phyloP scores from a whole-genome alignment of 1,284 basidiomycete species.

The Apiotrichum mycotoxinovorans region DNA sequence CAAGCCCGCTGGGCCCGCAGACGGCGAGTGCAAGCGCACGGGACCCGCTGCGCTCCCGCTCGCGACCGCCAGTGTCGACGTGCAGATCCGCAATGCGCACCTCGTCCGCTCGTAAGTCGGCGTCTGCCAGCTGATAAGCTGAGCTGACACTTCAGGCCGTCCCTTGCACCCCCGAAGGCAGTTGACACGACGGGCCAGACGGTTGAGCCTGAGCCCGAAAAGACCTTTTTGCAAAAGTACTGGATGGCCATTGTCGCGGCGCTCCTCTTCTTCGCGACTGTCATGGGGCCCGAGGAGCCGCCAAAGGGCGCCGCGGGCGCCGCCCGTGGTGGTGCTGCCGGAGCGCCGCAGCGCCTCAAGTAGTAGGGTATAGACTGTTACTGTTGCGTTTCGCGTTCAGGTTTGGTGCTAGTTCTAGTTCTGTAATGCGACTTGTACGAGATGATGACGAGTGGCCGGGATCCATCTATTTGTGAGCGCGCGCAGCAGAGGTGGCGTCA shows the following conservation, averaged over 20 bases:
- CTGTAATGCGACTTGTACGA: too few relatives aligned
- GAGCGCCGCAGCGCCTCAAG: neutral
- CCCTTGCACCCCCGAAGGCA: slow-evolving; percentile 31
- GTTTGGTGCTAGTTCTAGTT: too few relatives aligned
- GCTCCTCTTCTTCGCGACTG: slow-evolving; percentile 50
- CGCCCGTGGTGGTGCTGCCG: neutral
- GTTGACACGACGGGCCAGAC: slow-evolving; percentile 64
- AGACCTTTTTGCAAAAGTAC: slow-evolving; percentile 80
- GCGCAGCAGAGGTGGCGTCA: too few relatives aligned
- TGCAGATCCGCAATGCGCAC: neutral
- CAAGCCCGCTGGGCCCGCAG: slow-evolving; percentile 1
- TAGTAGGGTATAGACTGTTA: neutral
- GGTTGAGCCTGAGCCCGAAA: slow-evolving; percentile 61
- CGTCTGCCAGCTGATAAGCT: too few relatives aligned
- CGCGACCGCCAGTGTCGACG: neutral
- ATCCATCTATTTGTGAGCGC: too few relatives aligned
- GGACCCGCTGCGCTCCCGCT: neutral
- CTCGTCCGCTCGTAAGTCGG: slow-evolving; percentile 1
- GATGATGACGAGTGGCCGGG: too few relatives aligned
- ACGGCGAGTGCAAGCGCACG: neutral
- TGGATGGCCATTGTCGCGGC: slow-evolving; percentile 72
- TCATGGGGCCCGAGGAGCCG: slow-evolving; percentile 31
- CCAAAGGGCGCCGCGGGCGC: neutral
- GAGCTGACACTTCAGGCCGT: neutral
- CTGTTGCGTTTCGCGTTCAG: too few relatives aligned